Evolutionary conservation across 148 eudicot genomes (phyloP).

Genomic region (Talinum fruticosum): DNA sequence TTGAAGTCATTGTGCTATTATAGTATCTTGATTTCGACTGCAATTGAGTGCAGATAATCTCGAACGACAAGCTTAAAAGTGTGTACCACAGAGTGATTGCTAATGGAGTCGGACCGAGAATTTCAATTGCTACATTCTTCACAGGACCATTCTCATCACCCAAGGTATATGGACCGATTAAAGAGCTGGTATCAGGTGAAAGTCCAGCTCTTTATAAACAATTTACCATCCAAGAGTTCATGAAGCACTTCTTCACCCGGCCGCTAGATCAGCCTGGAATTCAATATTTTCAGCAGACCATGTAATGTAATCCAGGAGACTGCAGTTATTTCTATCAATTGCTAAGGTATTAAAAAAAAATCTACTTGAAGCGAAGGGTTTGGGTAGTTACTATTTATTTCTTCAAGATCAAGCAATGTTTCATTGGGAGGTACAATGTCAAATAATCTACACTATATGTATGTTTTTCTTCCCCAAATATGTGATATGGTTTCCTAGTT

Average conservation of each 20-base stretch:
- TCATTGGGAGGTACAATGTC: too few species aligned
- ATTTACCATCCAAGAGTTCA: constrained; percentile 22
- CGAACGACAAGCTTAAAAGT: constrained; percentile 37
- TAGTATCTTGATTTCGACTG: background rate
- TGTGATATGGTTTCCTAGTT: too few species aligned
- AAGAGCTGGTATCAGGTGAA: constrained; percentile 38
- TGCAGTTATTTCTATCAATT: too few species aligned
- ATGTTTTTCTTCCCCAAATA: too few species aligned
- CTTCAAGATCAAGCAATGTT: too few species aligned
- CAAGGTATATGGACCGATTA: constrained; percentile 41
- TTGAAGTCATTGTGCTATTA: background rate
- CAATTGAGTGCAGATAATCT: constrained; percentile 22
- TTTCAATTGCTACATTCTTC: constrained; percentile 38
- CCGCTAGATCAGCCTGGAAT: constrained; percentile 26
- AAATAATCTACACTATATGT: too few species aligned
- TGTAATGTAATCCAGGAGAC: background rate
- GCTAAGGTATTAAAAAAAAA: too few species aligned
- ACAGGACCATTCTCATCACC: constrained; percentile 4
- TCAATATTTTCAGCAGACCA: constrained; percentile 13
- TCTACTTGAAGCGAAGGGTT: too few species aligned
- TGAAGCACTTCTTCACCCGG: constrained; percentile 5
- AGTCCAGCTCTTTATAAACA: constrained; percentile 34
- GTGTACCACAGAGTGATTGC: constrained; percentile 36
- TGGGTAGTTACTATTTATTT: too few species aligned
- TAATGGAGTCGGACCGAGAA: constrained; percentile 38